Percentiles rank a stretch among this genome's conserved stretches.
Evolutionary conservation across 306 rosid genomes (phyloP).

Genomic region (Fagus crenata): DNA sequence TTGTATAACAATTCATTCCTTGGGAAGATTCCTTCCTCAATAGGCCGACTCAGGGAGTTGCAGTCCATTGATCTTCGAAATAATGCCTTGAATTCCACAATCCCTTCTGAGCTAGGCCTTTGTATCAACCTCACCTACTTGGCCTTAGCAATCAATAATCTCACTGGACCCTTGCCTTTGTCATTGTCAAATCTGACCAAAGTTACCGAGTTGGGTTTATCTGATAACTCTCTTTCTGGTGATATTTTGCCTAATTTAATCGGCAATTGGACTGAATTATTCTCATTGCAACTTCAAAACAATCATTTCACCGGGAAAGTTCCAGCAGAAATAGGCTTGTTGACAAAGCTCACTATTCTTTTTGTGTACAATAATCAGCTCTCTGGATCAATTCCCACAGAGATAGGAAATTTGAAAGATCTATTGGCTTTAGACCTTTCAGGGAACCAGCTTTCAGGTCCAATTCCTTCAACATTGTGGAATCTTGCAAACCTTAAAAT

Average conservation of each 20-base stretch:
- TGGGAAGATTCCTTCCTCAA: slow-evolving; percentile 53
- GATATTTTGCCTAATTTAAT: slow-evolving; percentile 43
- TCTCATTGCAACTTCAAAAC: slow-evolving; percentile 57
- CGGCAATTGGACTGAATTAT: slow-evolving; percentile 54
- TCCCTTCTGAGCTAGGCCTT: slow-evolving; percentile 59
- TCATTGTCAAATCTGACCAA: slow-evolving; percentile 40
- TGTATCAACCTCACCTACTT: slow-evolving; percentile 51
- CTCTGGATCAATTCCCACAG: slow-evolving; percentile 45
- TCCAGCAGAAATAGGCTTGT: slow-evolving; percentile 58
- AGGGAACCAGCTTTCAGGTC: slow-evolving; percentile 42
- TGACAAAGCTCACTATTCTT: slow-evolving; percentile 36
- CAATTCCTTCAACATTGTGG: slow-evolving; percentile 45
- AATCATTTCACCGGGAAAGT: slow-evolving; percentile 45
- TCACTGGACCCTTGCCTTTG: slow-evolving; percentile 51
- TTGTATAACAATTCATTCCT: slow-evolving; percentile 33
- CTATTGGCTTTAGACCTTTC: slow-evolving; percentile 45
- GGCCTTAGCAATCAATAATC: slow-evolving; percentile 43
- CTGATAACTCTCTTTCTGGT: slow-evolving; percentile 54
- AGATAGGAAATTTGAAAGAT: slow-evolving; percentile 46
- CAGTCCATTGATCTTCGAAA: slow-evolving; percentile 27
- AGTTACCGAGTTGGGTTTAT: slow-evolving; percentile 39
- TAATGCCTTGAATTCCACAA: slow-evolving; percentile 46
- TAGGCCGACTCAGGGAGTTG: slow-evolving; percentile 49
- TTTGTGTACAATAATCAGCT: slow-evolving; percentile 34
- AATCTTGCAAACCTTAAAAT: slow-evolving; percentile 37